Conservation (phyloP, 768 basidiomycete species). For the Auricularia cornea region DNA sequence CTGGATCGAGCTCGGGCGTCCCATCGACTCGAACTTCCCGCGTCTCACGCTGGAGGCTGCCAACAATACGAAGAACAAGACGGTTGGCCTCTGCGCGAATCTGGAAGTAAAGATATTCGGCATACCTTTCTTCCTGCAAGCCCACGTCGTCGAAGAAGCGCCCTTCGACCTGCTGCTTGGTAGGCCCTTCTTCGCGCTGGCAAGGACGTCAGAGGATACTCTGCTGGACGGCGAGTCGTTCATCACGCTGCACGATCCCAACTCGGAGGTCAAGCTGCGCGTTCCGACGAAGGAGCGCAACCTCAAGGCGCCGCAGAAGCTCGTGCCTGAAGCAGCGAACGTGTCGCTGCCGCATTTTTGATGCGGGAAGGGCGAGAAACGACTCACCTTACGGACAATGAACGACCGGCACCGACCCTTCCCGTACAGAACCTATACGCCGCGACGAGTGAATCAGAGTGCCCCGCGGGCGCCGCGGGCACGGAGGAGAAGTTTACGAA, state of each 20-base stretch:
- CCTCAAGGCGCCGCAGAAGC: neutral
- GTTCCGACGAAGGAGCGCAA: neutral
- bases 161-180: constrained; percentile 9
- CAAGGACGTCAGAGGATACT: neutral
- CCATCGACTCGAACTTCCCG: no score
- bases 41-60: neutral
- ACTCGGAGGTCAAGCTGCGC: neutral
- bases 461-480: no score
- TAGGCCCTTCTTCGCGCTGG: constrained; percentile 5
- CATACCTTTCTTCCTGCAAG: constrained; percentile 4
- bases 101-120: constrained; percentile 1
- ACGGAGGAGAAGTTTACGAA: no score
- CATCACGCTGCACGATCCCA: neutral
- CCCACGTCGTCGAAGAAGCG: no score
- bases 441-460: no score
- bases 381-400: no score
- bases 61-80: neutral
- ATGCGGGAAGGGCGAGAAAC: no score
- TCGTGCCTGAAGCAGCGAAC: no score
- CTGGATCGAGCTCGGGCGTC: no score
- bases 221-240: neutral
- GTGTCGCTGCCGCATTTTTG: no score
- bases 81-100: neutral
- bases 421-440: no score
- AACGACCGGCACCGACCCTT: constrained; percentile 7